Evolutionary conservation across 331 rosid species (phyloP).

Genomic region (Cydonia oblonga): DNA sequence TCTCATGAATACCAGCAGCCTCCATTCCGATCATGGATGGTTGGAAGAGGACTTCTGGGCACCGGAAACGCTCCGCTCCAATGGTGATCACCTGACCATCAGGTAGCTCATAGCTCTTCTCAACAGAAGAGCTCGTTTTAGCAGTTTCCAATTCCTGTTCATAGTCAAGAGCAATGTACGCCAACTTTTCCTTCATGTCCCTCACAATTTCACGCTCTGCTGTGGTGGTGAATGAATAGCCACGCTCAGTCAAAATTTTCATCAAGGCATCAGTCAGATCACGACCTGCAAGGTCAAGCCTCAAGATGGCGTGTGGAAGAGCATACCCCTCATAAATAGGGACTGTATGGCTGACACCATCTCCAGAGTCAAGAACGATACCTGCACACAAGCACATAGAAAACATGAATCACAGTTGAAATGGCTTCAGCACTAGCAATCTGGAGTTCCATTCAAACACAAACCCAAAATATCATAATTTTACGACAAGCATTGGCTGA

Average conservation of each 20-base stretch:
- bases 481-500: neutral
- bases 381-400: slow-evolving; percentile 11
- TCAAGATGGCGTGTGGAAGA: slow-evolving; percentile 34
- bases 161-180: slow-evolving; percentile 34
- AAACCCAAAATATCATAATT: neutral
- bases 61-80: slow-evolving; percentile 32
- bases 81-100: slow-evolving; percentile 41
- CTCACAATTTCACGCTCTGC: slow-evolving; percentile 39
- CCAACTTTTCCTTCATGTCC: slow-evolving; percentile 32
- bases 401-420: neutral
- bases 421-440: neutral
- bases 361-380: slow-evolving; percentile 36
- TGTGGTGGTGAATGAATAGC: slow-evolving; percentile 32
- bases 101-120: slow-evolving; percentile 33
- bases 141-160: slow-evolving; percentile 33
- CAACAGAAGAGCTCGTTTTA: slow-evolving; percentile 31
- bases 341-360: slow-evolving; percentile 38
- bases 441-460: neutral
- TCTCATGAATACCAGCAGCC: slow-evolving; percentile 35
- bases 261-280: slow-evolving; percentile 33
- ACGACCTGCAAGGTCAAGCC: slow-evolving; percentile 32
- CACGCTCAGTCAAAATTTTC: slow-evolving; percentile 36
- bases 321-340: slow-evolving; percentile 37
- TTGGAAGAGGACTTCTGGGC: slow-evolving; percentile 39
- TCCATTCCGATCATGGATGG: slow-evolving; percentile 43